A percentile compares a stretch with the other conserved stretches of the same genome.
These are phyloP conservation scores for Sporisorium scitamineum DNA, from an alignment of 1,284 basidiomycete genomes.

Conservation along the genomic window DNA sequence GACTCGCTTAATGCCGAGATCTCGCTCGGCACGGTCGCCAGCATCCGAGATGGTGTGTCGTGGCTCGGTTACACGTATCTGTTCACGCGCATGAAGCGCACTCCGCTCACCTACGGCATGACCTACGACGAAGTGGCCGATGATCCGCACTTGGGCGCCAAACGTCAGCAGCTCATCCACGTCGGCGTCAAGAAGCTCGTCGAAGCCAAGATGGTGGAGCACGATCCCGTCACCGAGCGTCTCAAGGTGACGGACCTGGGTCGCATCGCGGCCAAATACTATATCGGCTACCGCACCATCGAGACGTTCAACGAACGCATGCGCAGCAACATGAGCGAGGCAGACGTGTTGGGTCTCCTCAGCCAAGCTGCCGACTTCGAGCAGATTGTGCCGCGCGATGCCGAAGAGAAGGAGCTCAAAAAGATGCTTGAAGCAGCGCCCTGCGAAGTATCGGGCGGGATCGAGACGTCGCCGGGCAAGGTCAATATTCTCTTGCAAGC, in stretches of 20 bases:
- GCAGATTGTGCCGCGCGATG: slow-evolving; percentile 93
- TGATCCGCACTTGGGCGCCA: slow-evolving; percentile 82
- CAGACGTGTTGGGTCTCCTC: slow-evolving; percentile 87
- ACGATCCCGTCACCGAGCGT: slow-evolving; percentile 76
- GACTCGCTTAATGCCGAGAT: slow-evolving; percentile 97
- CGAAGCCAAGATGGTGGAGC: slow-evolving; percentile 85
- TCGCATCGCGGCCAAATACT: slow-evolving; percentile 95
- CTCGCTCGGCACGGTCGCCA: slow-evolving; percentile 91
- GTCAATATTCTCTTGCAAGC: slow-evolving; percentile 96
- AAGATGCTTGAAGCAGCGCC: slow-evolving; percentile 75
- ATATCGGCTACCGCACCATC: slow-evolving; percentile 87
- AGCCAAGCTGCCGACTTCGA: slow-evolving; percentile 95
- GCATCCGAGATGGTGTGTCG: slow-evolving; percentile 84
- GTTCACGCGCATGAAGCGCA: slow-evolving; percentile 93
- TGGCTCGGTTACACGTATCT: slow-evolving; percentile 99
- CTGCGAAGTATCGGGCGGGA: slow-evolving; percentile 75
- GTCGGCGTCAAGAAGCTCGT: slow-evolving; percentile 80
- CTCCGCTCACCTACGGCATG: slow-evolving; percentile 90
- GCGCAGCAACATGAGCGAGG: slow-evolving; percentile 88
- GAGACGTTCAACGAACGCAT: slow-evolving; percentile 89
- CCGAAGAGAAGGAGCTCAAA: slow-evolving; percentile 86
- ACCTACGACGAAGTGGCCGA: slow-evolving; percentile 78
- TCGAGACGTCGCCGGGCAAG: slow-evolving; percentile 85
- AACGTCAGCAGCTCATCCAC: slow-evolving; percentile 80
- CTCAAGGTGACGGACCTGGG: slow-evolving; percentile 88